phyloP scores from a whole-genome alignment of 169 alveolate genomes.

The Eimeria sp. region DNA sequence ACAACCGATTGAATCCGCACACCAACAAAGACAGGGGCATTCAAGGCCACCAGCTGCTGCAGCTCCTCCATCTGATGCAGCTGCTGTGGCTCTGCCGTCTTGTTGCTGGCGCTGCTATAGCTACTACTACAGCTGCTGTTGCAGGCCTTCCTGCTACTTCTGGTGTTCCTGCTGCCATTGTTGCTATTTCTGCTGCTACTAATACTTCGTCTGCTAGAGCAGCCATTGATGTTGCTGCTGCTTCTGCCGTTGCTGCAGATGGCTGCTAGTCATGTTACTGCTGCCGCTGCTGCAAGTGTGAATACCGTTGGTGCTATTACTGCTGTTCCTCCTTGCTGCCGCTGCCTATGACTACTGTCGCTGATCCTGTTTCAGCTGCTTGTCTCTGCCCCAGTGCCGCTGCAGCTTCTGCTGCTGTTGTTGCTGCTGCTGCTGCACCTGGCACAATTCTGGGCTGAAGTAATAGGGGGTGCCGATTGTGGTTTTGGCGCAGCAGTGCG shows the following conservation, averaged over 20 bases:
- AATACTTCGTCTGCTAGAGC: background rate
- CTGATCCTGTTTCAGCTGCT: background rate
- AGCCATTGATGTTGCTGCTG: background rate
- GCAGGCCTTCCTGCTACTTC: too few species aligned
- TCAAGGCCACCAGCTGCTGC: background rate
- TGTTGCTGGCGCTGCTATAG: too few species aligned
- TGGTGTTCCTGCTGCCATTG: too few species aligned
- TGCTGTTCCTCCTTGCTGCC: too few species aligned
- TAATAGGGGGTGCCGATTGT: constrained; percentile 99
- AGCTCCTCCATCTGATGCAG: background rate
- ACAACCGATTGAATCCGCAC: background rate
- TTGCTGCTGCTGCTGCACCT: constrained; percentile 28
- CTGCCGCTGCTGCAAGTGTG: too few species aligned
- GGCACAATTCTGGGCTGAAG: constrained; percentile 99
- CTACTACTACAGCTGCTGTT: too few species aligned
- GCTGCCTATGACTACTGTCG: background rate
- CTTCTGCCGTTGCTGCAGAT: background rate
- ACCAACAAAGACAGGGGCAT: background rate
- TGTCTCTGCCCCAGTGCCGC: background rate
- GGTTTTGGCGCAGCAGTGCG: constrained; percentile 97
- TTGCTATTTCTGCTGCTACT: too few species aligned
- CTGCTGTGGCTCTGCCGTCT: too few species aligned
- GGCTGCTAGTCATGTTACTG: too few species aligned
- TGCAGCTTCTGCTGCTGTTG: too few species aligned
- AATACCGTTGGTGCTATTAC: too few species aligned